Conservation (phyloP, 768 basidiomycete genomes). For the Amanita jacksonii region DNA sequence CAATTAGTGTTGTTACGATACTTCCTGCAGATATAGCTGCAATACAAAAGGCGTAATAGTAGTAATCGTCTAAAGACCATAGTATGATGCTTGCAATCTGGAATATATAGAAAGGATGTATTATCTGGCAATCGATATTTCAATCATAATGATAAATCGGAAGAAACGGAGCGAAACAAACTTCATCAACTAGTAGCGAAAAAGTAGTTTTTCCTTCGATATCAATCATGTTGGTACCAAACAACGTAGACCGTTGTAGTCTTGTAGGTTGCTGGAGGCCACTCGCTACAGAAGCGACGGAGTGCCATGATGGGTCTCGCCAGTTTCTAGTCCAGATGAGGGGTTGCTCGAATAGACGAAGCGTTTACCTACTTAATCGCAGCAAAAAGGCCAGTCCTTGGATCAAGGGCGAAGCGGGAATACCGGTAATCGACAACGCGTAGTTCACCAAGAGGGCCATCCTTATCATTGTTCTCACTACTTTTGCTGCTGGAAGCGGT, state of each 20-base stretch:
- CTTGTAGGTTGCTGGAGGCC: slow-evolving; percentile 50
- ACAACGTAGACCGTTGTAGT: slow-evolving; percentile 61
- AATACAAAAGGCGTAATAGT: slow-evolving; percentile 96
- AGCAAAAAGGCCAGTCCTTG: slow-evolving; percentile 68
- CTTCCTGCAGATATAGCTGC: slow-evolving; percentile 82
- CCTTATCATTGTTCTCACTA: slow-evolving; percentile 23
- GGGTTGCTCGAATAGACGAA: background rate
- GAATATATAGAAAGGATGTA: slow-evolving; percentile 98
- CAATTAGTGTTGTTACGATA: slow-evolving; percentile 77
- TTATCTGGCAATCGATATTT: slow-evolving; percentile 37
- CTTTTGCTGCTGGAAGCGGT: slow-evolving; percentile 19
- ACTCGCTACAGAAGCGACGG: slow-evolving; percentile 46
- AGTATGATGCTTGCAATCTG: slow-evolving; percentile 91
- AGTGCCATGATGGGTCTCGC: slow-evolving; percentile 73
- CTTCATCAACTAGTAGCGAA: slow-evolving; percentile 82
- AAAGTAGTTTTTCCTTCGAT: slow-evolving; percentile 79
- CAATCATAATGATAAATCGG: slow-evolving; percentile 4
- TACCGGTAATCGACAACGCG: slow-evolving; percentile 86
- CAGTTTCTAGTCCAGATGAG: slow-evolving; percentile 55
- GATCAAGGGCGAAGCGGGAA: slow-evolving; percentile 82
- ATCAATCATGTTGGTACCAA: slow-evolving; percentile 83
- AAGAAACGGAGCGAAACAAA: slow-evolving; percentile 21
- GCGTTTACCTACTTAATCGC: slow-evolving; percentile 60
- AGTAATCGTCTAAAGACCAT: slow-evolving; percentile 94
- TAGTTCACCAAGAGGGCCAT: slow-evolving; percentile 39